A percentile compares a stretch with the other conserved stretches of the same genome.
Conservation (phyloP, 202 grass and related monocot species). For the Zoysia matrella region DNA sequence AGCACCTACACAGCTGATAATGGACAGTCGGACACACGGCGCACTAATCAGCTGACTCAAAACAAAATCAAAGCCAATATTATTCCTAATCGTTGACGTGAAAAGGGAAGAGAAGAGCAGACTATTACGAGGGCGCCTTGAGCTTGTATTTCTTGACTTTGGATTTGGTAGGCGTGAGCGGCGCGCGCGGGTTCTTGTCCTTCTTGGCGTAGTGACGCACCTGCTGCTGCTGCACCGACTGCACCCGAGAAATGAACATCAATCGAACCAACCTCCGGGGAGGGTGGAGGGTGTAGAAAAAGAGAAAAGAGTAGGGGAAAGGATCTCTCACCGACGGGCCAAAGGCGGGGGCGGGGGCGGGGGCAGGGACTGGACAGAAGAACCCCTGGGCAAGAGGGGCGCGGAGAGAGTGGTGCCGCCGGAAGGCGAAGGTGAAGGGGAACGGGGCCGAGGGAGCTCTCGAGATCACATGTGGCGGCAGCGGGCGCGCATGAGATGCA, state of each 20-base stretch:
- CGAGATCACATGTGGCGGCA: constrained; percentile 35
- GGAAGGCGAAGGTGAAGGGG: constrained; percentile 12
- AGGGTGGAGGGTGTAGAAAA: neutral
- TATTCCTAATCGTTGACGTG: neutral
- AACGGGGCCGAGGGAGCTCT: constrained; percentile 12
- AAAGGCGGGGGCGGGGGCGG: neutral
- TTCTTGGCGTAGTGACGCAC: constrained; percentile 66
- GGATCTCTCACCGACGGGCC: neutral
- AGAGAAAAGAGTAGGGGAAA: neutral
- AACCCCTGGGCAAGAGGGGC: constrained; percentile 39
- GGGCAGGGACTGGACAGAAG: neutral
- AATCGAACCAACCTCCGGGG: neutral
- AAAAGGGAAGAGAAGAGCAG: neutral
- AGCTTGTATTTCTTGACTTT: constrained; percentile 99
- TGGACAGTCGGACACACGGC: no score
- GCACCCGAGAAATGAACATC: constrained; percentile 6
- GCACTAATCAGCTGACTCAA: no score
- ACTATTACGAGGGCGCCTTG: constrained; percentile 87
- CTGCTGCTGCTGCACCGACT: constrained; percentile 48
- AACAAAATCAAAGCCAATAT: no score
- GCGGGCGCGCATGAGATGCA: neutral
- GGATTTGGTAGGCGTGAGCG: constrained; percentile 75
- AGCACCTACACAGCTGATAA: no score
- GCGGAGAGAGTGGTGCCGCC: constrained; percentile 17
- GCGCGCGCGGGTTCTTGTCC: constrained; percentile 75